phyloP scores from a whole-genome alignment of 2,329 filamentous ascomycete species.

The Dothideomycetidae sp. region DNA sequence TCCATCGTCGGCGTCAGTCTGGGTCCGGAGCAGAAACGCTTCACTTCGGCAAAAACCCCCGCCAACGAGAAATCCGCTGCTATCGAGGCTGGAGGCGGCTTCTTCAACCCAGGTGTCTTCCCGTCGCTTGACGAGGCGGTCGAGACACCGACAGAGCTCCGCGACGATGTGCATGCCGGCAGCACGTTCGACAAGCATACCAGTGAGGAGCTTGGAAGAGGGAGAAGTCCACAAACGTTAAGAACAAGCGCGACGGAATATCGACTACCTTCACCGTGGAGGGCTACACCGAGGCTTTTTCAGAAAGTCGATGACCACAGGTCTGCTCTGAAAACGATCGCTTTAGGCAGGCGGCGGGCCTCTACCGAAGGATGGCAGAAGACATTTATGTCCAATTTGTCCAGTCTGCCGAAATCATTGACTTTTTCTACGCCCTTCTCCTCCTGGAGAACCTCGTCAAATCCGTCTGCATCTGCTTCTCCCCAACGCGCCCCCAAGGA shows the following conservation, averaged over 20 bases:
- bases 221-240: too few species aligned
- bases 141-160: not conserved
- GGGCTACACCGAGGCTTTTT: conserved; percentile 25
- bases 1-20: conserved; percentile 46
- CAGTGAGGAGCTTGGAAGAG: too few species aligned
- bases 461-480: too few species aligned
- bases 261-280: conserved; percentile 33
- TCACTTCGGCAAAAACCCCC: conserved; percentile 43
- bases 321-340: conserved; percentile 26
- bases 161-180: too few species aligned
- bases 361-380: conserved; percentile 22
- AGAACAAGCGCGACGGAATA: too few species aligned
- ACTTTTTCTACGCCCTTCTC: conserved; percentile 18
- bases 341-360: conserved; percentile 24
- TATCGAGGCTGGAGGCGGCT: conserved; percentile 34
- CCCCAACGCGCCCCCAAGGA: too few species aligned
- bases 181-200: too few species aligned
- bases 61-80: conserved; percentile 45
- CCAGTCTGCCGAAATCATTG: conserved; percentile 20
- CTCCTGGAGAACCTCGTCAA: conserved; percentile 5
- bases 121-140: conserved; percentile 6
- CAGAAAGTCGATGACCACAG: conserved; percentile 24
- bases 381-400: conserved; percentile 18
- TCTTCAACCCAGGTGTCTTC: conserved; percentile 28
- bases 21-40: conserved; percentile 39